A percentile compares a stretch with the other conserved stretches of the same genome.
Conservation (phyloP, 495 filamentous ascomycete species). For the Pseudomonodictys pantanalensis region DNA sequence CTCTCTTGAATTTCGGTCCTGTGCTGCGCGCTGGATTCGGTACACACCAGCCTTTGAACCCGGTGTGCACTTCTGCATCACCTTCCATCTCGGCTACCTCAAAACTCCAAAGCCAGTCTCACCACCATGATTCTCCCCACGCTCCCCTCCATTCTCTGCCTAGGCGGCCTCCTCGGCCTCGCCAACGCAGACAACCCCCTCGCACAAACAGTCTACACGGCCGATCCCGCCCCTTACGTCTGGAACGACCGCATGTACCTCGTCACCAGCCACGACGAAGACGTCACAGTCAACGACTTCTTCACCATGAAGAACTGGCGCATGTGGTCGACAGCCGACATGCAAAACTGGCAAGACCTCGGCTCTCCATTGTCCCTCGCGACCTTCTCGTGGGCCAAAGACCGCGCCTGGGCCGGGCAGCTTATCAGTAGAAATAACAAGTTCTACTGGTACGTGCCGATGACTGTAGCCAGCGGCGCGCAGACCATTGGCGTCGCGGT, state of each 20-base stretch:
- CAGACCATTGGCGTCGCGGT: neutral
- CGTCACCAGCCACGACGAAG: neutral
- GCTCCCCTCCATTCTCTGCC: too few relatives aligned
- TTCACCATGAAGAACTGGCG: neutral
- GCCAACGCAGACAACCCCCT: neutral
- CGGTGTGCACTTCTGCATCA: too few relatives aligned
- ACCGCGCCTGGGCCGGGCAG: neutral
- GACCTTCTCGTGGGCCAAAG: neutral
- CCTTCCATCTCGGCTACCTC: too few relatives aligned
- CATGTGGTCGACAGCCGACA: neutral
- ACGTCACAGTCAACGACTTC: neutral
- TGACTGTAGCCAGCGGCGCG: neutral
- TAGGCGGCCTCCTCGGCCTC: too few relatives aligned
- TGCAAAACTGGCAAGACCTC: neutral
- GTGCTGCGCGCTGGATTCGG: too few relatives aligned
- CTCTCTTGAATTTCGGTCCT: too few relatives aligned
- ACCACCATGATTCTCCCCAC: too few relatives aligned
- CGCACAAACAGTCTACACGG: neutral
- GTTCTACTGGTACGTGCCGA: neutral
- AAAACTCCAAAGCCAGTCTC: too few relatives aligned
- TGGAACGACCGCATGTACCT: neutral
- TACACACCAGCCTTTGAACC: too few relatives aligned
- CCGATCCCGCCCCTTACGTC: neutral
- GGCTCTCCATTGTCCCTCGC: neutral
- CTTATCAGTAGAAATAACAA: neutral